Base-by-base conservation (phyloP, 1,284 basidiomycete genomes). In the Retiboletus flavoniger region DNA sequence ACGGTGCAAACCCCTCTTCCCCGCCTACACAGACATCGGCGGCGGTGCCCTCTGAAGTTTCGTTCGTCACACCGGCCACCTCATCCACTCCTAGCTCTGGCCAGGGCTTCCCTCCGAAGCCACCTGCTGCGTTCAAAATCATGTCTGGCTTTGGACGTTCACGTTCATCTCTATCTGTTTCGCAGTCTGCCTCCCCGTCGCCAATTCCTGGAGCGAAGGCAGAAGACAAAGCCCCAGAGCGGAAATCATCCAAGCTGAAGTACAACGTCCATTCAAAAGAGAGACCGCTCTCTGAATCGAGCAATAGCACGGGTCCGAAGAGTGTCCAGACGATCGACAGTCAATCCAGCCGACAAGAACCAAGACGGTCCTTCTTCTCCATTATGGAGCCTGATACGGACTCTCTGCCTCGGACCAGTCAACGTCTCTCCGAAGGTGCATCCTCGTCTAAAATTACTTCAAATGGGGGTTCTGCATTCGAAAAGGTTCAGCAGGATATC, bases 91-190 rank as follows among this genome's bases (percentile, higher is more conserved):
- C 65, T 16, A 58, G 62, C 16, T 63, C 70, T 24, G 49, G 53
- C 38, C 63, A 66, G 17, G 59, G 67, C 19, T 60, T 67, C 3
- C 53, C 64, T 11, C 58, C 65, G n/a, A 77, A 78, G 56, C 74
- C 81, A 11, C 79, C 84, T 7, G 79, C 78, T 3, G 83, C 80
- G 7, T 86, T 84, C 73, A 88, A 80, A 65, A 82, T 87, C 57
- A 76, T 85, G 52, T 61, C 63, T 19, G 80, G 78, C 6, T 87
- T 89, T 69, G 87, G 82, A 61, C 80, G 81, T 36, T 85, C 87
- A 17, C 75, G 78, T 46, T 80, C 82, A 17, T 72, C 67, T 68
- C 68, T 69, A 2, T 63, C 58, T 21, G 45, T 66, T 14, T n/a
- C 54, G 8, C 54, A 55, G 17, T 61, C 67, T 32, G 54, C 66